Conservation (phyloP, 2,329 filamentous ascomycete species). For the Sporothrix euskadiensis region DNA sequence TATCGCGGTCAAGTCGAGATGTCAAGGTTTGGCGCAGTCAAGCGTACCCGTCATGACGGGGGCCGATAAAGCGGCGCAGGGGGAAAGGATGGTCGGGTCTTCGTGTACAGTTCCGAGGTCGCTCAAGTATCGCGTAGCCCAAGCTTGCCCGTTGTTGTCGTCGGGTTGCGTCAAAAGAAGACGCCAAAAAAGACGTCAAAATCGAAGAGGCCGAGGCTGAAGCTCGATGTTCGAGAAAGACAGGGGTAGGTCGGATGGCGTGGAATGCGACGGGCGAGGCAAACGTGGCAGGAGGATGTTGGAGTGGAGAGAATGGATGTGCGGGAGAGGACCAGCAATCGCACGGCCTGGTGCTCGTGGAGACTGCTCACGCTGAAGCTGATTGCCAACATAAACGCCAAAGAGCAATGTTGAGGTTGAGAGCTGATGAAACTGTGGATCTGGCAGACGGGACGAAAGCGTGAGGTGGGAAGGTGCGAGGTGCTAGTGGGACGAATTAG, state of each 20-base stretch:
- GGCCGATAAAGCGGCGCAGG: neutral
- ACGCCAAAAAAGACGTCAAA: too few species aligned
- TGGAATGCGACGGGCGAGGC: neutral
- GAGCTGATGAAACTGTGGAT: constrained; percentile 15
- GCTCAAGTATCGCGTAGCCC: too few species aligned
- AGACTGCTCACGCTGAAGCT: neutral
- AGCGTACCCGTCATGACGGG: constrained; percentile 18
- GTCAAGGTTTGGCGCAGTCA: neutral
- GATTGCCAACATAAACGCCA: neutral
- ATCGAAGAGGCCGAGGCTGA: neutral
- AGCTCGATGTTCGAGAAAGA: neutral
- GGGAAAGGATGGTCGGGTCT: neutral
- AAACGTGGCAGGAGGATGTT: neutral
- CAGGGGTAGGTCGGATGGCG: constrained; percentile 7
- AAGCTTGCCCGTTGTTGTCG: neutral
- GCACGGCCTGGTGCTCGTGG: neutral
- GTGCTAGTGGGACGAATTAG: constrained; percentile 17
- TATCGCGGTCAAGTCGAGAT: neutral
- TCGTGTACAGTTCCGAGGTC: neutral
- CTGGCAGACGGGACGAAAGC: constrained; percentile 13
- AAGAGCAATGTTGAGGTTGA: neutral
- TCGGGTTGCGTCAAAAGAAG: neutral
- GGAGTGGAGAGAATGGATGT: neutral
- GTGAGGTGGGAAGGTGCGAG: neutral
- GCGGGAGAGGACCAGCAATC: too few species aligned